phyloP scores from a whole-genome alignment of 2,329 filamentous ascomycete genomes.

The Talaromyces sp. region DNA sequence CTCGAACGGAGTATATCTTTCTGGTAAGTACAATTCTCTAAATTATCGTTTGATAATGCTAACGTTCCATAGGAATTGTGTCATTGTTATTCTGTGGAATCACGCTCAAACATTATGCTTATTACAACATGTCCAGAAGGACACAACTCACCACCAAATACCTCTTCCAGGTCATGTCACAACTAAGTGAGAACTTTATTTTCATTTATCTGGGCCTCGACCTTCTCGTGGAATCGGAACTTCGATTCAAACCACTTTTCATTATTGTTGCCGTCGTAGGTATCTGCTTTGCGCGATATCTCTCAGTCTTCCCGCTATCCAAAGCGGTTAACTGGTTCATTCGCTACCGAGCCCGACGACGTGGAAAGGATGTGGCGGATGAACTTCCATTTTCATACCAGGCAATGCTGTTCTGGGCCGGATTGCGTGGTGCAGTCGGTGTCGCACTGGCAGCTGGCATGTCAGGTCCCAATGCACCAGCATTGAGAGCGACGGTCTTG shows the following conservation, averaged over 20 bases:
- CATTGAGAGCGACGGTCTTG: slow-evolving; percentile 88
- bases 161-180: slow-evolving; percentile 89
- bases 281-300: slow-evolving; percentile 88
- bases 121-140: slow-evolving; percentile 98
- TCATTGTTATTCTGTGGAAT: slow-evolving; percentile 96
- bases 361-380: slow-evolving; percentile 73
- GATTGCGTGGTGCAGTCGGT: slow-evolving; percentile 89
- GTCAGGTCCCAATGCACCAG: slow-evolving; percentile 74
- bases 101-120: slow-evolving; percentile 96
- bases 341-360: slow-evolving; percentile 74
- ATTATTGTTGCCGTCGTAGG: slow-evolving; percentile 90
- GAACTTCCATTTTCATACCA: slow-evolving; percentile 94
- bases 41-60: slow-evolving; percentile 14
- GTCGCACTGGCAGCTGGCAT: slow-evolving; percentile 90
- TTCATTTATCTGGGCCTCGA: slow-evolving; percentile 98
- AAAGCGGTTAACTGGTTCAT: slow-evolving; percentile 89
- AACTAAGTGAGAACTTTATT: slow-evolving; percentile 98
- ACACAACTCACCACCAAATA: slow-evolving; percentile 98
- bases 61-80: slow-evolving; percentile 72
- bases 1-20: slow-evolving; percentile 92
- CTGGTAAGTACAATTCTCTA: slow-evolving; percentile 60
- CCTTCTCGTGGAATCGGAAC: slow-evolving; percentile 83
- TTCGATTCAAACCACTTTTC: slow-evolving; percentile 90
- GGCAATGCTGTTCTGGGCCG: slow-evolving; percentile 99
- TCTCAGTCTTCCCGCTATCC: slow-evolving; percentile 91